Conservation (phyloP, 78 protist genomes). For the Dictyostelium firmibasis region DNA sequence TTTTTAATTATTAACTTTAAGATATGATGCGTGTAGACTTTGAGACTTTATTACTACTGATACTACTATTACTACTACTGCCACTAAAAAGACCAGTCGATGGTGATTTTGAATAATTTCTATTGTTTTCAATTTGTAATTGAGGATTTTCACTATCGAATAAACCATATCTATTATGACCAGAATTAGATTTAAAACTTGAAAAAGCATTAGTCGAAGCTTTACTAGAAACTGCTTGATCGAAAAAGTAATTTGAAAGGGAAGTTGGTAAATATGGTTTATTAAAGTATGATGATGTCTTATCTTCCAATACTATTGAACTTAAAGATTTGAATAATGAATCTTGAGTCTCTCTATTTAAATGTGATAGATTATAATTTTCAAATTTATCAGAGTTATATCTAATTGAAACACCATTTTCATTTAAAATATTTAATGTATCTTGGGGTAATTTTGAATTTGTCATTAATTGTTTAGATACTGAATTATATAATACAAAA, state of each 20-base stretch:
- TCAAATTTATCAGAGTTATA: neutral
- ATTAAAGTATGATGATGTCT: neutral
- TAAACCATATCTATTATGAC: neutral
- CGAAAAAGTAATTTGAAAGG: neutral
- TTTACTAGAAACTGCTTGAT: neutral
- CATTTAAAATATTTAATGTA: neutral
- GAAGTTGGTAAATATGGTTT: neutral
- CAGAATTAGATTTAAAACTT: neutral
- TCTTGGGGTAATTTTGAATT: neutral
- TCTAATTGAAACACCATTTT: neutral
- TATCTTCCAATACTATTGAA: neutral
- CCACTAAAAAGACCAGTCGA: no score
- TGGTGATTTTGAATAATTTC: neutral
- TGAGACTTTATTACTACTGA: no score
- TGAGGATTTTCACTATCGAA: neutral
- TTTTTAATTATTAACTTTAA: no score
- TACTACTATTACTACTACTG: no score
- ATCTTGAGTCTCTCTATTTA: neutral
- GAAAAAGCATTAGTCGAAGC: neutral
- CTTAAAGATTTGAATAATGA: neutral
- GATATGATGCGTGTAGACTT: neutral
- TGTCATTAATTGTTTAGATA: neutral
- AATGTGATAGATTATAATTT: neutral
- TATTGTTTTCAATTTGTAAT: neutral
- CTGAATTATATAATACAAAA: neutral